These are phyloP conservation scores for Rhynchospora breviuscula DNA, from an alignment of 176 grass and related monocot species.

Conservation along the genomic window DNA sequence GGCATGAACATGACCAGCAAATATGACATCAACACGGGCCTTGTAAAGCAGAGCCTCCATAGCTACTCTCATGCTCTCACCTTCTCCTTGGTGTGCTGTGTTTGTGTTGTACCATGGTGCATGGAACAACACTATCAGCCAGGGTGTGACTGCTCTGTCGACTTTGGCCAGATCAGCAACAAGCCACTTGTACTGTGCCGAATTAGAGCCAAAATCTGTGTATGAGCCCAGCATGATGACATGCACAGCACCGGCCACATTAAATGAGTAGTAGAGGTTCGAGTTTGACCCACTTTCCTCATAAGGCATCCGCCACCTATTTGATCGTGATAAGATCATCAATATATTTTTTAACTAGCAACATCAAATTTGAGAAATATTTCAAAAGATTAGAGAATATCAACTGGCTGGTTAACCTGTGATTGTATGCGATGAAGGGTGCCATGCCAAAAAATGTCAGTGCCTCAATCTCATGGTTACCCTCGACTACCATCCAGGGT, in stretches of 20 bases:
- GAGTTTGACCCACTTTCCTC: constrained; percentile 51
- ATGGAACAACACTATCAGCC: constrained; percentile 55
- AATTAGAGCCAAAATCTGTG: constrained; percentile 23
- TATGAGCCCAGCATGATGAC: constrained; percentile 73
- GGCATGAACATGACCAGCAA: constrained; percentile 72
- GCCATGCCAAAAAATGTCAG: constrained; percentile 20
- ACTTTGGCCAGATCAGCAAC: constrained; percentile 40
- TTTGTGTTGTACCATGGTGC: constrained; percentile 87
- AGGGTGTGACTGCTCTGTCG: constrained; percentile 46
- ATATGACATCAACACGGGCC: constrained; percentile 52
- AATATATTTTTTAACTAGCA: background rate
- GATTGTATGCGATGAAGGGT: constrained; percentile 55
- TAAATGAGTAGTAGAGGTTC: constrained; percentile 85
- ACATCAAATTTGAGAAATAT: too few relatives aligned
- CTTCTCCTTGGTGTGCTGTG: constrained; percentile 61
- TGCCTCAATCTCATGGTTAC: constrained; percentile 68
- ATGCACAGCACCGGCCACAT: constrained; percentile 48
- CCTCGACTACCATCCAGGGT: constrained; percentile 81
- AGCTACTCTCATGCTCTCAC: constrained; percentile 53
- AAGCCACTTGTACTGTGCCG: constrained; percentile 58
- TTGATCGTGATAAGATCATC: background rate
- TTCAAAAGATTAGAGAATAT: background rate
- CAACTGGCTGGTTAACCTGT: constrained; percentile 17
- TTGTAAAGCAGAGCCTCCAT: constrained; percentile 48
- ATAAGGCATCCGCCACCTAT: constrained; percentile 62